Conservation (phyloP, 2,329 filamentous ascomycete genomes). For the Penicillium sp. region DNA sequence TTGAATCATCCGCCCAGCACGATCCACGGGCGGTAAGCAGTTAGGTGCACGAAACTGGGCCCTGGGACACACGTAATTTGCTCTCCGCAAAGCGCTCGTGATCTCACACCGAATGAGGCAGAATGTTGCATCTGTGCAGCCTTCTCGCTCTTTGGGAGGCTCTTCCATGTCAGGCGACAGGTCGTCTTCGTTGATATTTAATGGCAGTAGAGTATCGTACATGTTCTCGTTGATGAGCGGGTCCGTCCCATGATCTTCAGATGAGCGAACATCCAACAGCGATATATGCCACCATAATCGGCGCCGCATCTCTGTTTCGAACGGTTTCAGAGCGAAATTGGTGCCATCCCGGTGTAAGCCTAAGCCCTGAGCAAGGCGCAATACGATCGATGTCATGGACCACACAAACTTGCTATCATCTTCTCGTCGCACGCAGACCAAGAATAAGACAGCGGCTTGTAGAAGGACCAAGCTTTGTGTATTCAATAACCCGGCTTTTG, state of each 20-base stretch:
- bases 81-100: conserved; percentile 41
- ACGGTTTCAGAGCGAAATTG: conserved; percentile 47
- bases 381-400: conserved; percentile 43
- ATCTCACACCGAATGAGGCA: conserved; percentile 55
- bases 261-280: conserved; percentile 48
- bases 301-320: conserved; percentile 53
- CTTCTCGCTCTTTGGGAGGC: conserved; percentile 48
- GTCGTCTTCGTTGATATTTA: conserved; percentile 55
- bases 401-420: conserved; percentile 45
- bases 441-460: conserved; percentile 61
- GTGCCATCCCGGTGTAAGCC: conserved; percentile 54
- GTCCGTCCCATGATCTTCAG: conserved; percentile 52
- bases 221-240: conserved; percentile 43
- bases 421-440: conserved; percentile 50
- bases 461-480: conserved; percentile 62
- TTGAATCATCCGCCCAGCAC: conserved; percentile 49
- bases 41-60: conserved; percentile 17
- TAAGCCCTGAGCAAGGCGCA: conserved; percentile 46
- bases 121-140: conserved; percentile 55
- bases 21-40: conserved; percentile 26
- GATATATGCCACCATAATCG: conserved; percentile 53
- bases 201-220: conserved; percentile 49
- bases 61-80: conserved; percentile 38
- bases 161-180: conserved; percentile 50
- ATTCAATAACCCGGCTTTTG: conserved; percentile 61